Evolutionary conservation across 169 alveolate species (phyloP), one percentile per base, ranked within the genome.

Genomic region (Eimeria zaria): DNA sequence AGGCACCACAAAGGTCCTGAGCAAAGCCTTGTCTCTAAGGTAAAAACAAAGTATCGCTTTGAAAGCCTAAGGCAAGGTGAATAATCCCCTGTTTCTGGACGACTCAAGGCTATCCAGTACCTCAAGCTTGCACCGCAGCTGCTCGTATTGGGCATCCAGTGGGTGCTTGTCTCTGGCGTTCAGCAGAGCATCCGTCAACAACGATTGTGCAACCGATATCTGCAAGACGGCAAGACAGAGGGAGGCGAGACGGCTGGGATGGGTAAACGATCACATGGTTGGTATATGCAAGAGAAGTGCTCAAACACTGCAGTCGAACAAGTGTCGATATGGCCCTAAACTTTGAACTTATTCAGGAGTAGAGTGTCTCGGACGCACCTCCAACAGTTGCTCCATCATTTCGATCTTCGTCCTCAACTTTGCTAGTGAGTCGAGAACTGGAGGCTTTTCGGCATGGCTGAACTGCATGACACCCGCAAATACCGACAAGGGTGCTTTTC

Each of bases 121-220:
- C 95, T 85, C 92, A 51, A 96, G 85, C 36, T 89, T 71, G 93
- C 97, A 96, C 73, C 73, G 64, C 51, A 96, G 96, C 67, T 87
- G 95, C 69, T 96, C 95, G 90, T 96, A 96, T 39, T 96, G 95
- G 67, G 96, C 97, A 48, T 94, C 95, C 36, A 96, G 71, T 18
- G 96, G 96, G 46, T 96, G 96, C 60, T 48, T 85, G 64, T 89
- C 97, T 39, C 73, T 78, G 46, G 96, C 74, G 90, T 81, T 84
- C 62, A 73, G 89, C 53, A 93, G 4, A 12, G 96, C 97, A 44
- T 80, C 96, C 30, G 95, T 92, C 96, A 96, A 11, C 30, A 96
- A 53, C n/a, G 96, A 91, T 33, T 96, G 95, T 46, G 96, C 97
- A n/a, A 96, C 78, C 46, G 95, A 92, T 24, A 96, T 95, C 97